Base-by-base conservation (phyloP, 306 rosid genomes). In the Acmispon strigosus region DNA sequence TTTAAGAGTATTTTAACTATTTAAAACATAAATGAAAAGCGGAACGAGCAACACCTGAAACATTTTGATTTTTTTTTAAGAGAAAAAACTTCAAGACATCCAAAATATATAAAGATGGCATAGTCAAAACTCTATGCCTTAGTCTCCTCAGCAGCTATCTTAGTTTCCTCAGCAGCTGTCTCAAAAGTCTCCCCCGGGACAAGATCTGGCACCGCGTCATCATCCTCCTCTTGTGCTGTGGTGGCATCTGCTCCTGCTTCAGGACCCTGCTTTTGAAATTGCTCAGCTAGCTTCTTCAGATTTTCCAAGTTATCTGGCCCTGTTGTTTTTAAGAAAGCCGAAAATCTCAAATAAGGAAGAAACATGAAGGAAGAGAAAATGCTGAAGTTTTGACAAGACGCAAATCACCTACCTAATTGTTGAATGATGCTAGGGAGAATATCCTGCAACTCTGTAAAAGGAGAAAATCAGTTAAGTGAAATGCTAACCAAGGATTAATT, bases 241-340 rank as follows among this genome's bases (percentile, higher is more conserved):
- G 78, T 27, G 13, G 82, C 78, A 54, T 62, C 87, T 6, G 74
- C 87, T n/a, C 81, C 94, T 10, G 63, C 96, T 59, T 87, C 91
- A 37, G 96, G 90, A 55, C 85, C 67, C 63, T 90, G 96, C 88
- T 83, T 88, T 79, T 92, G 92, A 65, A 92, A 88, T 65, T 90
- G 96, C 82, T 92, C 96, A 0, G 96, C 96, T 45, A 89, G 75
- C 78, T 84, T 89, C 78, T 89, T 92, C 84, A 92, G 81, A 72
- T 87, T 92, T 83, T 92, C 98, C 83, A 86, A 80, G 83, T 89
- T 92, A 66, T 90, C 96, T 0, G 96, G 95, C 32, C 96, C 97
- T 91, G 88, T 32, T 72, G 52, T 42, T n/a, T 10, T 16, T 17
- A 2, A 27, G 50, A 42, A 54, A 67, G 20, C 3, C 9, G 1